phyloP scores from a whole-genome alignment of 108 stramenopile genomes.

The Nitzschia sp. region DNA sequence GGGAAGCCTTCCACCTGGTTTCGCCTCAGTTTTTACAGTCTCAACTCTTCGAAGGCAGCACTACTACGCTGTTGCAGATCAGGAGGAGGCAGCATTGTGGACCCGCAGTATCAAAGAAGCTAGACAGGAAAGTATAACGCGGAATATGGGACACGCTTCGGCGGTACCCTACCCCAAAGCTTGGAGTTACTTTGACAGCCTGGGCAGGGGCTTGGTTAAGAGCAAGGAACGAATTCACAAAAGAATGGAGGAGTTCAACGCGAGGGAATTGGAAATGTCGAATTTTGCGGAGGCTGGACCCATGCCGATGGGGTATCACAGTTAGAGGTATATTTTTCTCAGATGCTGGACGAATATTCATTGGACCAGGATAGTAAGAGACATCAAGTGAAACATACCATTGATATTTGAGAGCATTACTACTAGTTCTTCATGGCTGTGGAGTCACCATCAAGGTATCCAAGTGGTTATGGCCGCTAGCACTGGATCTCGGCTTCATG shows the following conservation, averaged over 20 bases:
- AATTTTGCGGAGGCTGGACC: slow-evolving; percentile 41
- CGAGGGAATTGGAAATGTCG: slow-evolving; percentile 70
- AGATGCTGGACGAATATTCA: too few species aligned
- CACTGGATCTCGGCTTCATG: too few species aligned
- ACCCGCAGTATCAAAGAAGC: slow-evolving; percentile 56
- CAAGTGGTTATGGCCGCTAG: too few species aligned
- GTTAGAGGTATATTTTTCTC: too few species aligned
- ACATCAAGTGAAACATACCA: too few species aligned
- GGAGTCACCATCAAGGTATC: too few species aligned
- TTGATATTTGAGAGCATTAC: too few species aligned
- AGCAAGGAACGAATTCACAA: slow-evolving; percentile 54
- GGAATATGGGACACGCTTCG: slow-evolving; percentile 77
- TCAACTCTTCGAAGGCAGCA: slow-evolving; percentile 63
- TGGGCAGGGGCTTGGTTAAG: slow-evolving; percentile 53
- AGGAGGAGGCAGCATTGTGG: slow-evolving; percentile 71
- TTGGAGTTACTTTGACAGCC: slow-evolving; percentile 65
- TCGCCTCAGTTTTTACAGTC: slow-evolving; percentile 42
- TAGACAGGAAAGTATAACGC: slow-evolving; percentile 61
- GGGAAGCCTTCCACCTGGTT: slow-evolving; percentile 45
- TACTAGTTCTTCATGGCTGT: too few species aligned
- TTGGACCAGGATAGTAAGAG: too few species aligned
- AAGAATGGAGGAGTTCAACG: slow-evolving; percentile 40
- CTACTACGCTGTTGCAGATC: slow-evolving; percentile 61
- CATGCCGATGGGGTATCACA: slow-evolving; percentile 15
- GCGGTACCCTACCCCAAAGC: slow-evolving; percentile 60